phyloP scores from a whole-genome alignment of 1,284 basidiomycete genomes.

The Trichosporon sp. region DNA sequence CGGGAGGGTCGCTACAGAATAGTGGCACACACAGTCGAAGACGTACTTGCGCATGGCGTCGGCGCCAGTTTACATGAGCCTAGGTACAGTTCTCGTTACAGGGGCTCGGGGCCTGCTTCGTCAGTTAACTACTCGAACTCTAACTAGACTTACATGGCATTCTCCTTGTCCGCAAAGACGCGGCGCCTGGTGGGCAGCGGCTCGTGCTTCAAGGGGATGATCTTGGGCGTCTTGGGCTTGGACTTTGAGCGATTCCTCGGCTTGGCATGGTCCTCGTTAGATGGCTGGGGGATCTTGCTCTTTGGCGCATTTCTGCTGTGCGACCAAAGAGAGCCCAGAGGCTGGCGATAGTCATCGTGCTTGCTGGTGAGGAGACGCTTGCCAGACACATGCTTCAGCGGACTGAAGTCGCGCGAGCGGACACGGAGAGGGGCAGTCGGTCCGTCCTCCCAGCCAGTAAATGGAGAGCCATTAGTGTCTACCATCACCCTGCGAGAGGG shows the following conservation, averaged over 20 bases:
- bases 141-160: background rate
- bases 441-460: background rate
- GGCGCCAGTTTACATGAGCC: slow-evolving; percentile 5
- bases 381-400: background rate
- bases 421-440: background rate
- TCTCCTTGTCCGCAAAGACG: background rate
- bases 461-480: slow-evolving; percentile 14
- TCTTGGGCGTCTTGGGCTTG: slow-evolving; percentile 14
- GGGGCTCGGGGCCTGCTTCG: background rate
- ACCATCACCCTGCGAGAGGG: slow-evolving; percentile 5
- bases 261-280: background rate
- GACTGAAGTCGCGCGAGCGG: background rate
- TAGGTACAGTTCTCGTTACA: background rate
- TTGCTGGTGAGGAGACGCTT: background rate
- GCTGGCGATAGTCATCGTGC: background rate
- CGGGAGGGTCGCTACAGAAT: slow-evolving; percentile 3
- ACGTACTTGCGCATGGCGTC: background rate
- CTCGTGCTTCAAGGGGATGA: slow-evolving; percentile 8
- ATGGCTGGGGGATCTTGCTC: background rate
- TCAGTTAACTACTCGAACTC: background rate
- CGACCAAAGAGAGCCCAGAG: background rate
- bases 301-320: background rate
- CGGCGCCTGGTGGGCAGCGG: background rate
- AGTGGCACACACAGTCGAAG: slow-evolving; percentile 1
- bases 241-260: slow-evolving; percentile 9